A percentile compares a stretch with the other conserved stretches of the same genome.
Evolutionary conservation across 1,139 yeast species (phyloP).

Genomic region (Hansenula anomala): DNA sequence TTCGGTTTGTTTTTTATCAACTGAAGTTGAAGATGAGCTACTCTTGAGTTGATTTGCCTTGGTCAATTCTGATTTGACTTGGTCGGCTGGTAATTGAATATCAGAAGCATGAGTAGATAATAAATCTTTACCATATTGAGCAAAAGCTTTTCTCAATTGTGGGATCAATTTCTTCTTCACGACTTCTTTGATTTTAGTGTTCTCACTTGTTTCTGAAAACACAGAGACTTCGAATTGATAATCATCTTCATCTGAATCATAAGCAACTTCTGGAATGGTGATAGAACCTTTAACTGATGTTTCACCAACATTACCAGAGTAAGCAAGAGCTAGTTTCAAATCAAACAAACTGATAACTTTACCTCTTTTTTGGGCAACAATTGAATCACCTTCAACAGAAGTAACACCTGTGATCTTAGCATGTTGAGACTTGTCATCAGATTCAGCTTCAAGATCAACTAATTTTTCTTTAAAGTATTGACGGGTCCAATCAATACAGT

Average conservation of each 20-base stretch:
- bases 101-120: constrained; percentile 75
- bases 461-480: constrained; percentile 64
- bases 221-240: constrained; percentile 76
- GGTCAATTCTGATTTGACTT: constrained; percentile 66
- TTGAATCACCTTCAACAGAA: constrained; percentile 90
- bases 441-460: constrained; percentile 40
- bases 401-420: constrained; percentile 48
- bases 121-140: constrained; percentile 71
- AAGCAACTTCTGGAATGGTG: constrained; percentile 89
- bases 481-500: constrained; percentile 88
- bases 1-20: constrained; percentile 5
- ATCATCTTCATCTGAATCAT: constrained; percentile 82
- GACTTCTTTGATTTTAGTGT: constrained; percentile 46
- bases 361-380: constrained; percentile 95
- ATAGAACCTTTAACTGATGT: constrained; percentile 59
- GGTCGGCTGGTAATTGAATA: constrained; percentile 71
- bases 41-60: constrained; percentile 55
- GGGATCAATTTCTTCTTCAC: constrained; percentile 66
- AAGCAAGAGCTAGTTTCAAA: constrained; percentile 59
- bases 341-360: constrained; percentile 91
- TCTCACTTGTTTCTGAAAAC: constrained; percentile 50
- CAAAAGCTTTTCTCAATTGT: constrained; percentile 53
- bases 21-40: constrained; percentile 16
- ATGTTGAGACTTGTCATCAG: constrained; percentile 26
- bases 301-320: constrained; percentile 42